A percentile compares a stretch with the other conserved stretches of the same genome.
Evolutionary conservation across 2,329 filamentous ascomycete genomes (phyloP).

Genomic region (Cyanodermella asteris): DNA sequence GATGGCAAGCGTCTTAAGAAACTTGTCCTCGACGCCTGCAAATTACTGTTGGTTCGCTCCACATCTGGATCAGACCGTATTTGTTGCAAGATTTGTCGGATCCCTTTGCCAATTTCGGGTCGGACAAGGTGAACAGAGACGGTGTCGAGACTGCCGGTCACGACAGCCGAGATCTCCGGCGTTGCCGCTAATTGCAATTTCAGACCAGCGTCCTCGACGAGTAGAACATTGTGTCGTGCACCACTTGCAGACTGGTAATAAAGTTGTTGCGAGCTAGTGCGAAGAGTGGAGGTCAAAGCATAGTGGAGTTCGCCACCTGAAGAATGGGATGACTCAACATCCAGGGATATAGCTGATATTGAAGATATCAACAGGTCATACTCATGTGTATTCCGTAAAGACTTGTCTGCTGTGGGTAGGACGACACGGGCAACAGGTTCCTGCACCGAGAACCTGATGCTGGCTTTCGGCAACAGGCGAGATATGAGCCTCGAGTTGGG

Average conservation of each 20-base stretch:
- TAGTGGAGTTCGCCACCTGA: constrained; percentile 68
- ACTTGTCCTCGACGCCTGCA: too few relatives aligned
- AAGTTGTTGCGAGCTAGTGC: constrained; percentile 66
- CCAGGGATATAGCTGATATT: constrained; percentile 78
- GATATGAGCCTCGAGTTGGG: constrained; percentile 43
- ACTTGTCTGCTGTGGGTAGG: constrained; percentile 46
- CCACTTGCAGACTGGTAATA: constrained; percentile 85
- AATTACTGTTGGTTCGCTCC: constrained; percentile 39
- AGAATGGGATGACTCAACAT: constrained; percentile 90
- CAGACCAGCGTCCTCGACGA: constrained; percentile 71
- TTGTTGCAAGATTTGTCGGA: constrained; percentile 77
- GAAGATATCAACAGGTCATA: constrained; percentile 92
- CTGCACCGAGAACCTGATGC: constrained; percentile 86
- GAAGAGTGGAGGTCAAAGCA: constrained; percentile 57
- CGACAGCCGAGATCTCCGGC: constrained; percentile 64
- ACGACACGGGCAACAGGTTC: constrained; percentile 85
- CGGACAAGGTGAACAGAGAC: constrained; percentile 78
- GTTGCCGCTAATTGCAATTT: constrained; percentile 68
- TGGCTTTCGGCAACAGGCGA: constrained; percentile 78
- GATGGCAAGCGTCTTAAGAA: constrained; percentile 57
- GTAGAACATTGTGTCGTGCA: constrained; percentile 63
- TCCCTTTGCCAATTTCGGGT: constrained; percentile 75
- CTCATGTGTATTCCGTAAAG: constrained; percentile 42
- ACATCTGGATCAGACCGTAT: constrained; percentile 49
- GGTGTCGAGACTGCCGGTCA: constrained; percentile 60